These are phyloP conservation scores for Cercophora newfieldiana DNA, from an alignment of 495 filamentous ascomycete genomes.

Conservation along the genomic window DNA sequence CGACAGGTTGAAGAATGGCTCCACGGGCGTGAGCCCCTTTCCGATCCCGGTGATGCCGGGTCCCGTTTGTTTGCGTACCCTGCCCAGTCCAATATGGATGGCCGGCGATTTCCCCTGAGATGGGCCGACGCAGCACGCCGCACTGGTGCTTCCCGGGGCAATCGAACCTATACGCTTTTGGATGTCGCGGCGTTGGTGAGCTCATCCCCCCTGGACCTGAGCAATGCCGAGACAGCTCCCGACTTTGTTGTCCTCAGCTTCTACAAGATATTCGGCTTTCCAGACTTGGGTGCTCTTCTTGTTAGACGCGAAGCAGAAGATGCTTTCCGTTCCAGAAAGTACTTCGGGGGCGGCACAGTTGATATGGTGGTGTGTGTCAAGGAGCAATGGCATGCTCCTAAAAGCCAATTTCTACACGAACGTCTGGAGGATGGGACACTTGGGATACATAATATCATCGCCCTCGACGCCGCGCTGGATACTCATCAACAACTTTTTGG, in stretches of 20 bases:
- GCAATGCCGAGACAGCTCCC: slow-evolving; percentile 59
- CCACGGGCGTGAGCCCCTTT: slow-evolving; percentile 26
- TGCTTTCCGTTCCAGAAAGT: slow-evolving; percentile 64
- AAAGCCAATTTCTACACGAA: slow-evolving; percentile 71
- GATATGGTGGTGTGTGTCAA: slow-evolving; percentile 67
- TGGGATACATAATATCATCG: slow-evolving; percentile 85
- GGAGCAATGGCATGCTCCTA: slow-evolving; percentile 74
- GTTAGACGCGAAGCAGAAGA: slow-evolving; percentile 68
- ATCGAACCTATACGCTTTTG: slow-evolving; percentile 67
- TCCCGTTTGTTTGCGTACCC: slow-evolving; percentile 76
- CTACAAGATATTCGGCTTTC: slow-evolving; percentile 97
- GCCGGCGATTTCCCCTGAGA: slow-evolving; percentile 67
- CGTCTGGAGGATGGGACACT: slow-evolving; percentile 87
- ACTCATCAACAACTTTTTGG: slow-evolving; percentile 69
- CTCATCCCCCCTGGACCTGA: slow-evolving; percentile 73
- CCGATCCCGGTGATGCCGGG: slow-evolving; percentile 4
- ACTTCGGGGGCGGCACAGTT: slow-evolving; percentile 95
- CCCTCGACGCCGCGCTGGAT: slow-evolving; percentile 69
- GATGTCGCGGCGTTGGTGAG: slow-evolving; percentile 86
- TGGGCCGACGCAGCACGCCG: slow-evolving; percentile 64
- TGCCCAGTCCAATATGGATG: slow-evolving; percentile 92
- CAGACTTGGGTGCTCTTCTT: slow-evolving; percentile 85
- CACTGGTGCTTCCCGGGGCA: slow-evolving; percentile 1
- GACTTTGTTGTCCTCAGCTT: slow-evolving; percentile 91
- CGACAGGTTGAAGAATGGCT: slow-evolving; percentile 71